Evolutionary conservation across 1,139 yeast genomes (phyloP).

Genomic region (Diutina siamensis): DNA sequence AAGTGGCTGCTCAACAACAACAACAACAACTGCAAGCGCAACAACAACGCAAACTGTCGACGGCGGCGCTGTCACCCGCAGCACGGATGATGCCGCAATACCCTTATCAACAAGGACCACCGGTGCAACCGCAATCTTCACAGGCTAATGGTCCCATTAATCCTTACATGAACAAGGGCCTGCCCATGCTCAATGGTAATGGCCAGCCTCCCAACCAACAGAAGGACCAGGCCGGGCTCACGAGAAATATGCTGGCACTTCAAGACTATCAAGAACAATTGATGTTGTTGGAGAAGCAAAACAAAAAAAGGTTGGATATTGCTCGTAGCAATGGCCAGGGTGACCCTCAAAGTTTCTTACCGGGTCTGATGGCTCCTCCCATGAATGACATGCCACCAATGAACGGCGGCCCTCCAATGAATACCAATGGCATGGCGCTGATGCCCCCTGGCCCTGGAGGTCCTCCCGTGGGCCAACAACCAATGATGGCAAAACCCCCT

Average conservation of each 20-base stretch:
- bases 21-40: conserved; percentile 10
- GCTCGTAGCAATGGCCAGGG: conserved; percentile 27
- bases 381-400: conserved; percentile 16
- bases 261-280: conserved; percentile 72
- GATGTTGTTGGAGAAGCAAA: conserved; percentile 60
- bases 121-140: conserved; percentile 4
- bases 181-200: conserved; percentile 3
- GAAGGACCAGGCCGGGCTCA: not conserved
- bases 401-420: conserved; percentile 4
- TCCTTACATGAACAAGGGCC: conserved; percentile 15
- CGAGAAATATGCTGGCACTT: conserved; percentile 20
- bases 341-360: conserved; percentile 7
- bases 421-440: not conserved
- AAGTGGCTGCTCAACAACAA: conserved; percentile 10
- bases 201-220: not conserved
- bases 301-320: conserved; percentile 48
- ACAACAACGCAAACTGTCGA: conserved; percentile 1
- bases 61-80: conserved; percentile 2
- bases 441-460: not conserved
- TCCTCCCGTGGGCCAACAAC: conserved; percentile 3
- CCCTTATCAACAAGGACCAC: conserved; percentile 8
- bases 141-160: conserved; percentile 11
- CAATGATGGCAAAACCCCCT: conserved; percentile 1
- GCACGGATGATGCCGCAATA: conserved; percentile 6
- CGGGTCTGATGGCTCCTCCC: conserved; percentile 12